Base-by-base conservation (phyloP, 2,329 filamentous ascomycete species). In the Fusarium odoratissimum region DNA sequence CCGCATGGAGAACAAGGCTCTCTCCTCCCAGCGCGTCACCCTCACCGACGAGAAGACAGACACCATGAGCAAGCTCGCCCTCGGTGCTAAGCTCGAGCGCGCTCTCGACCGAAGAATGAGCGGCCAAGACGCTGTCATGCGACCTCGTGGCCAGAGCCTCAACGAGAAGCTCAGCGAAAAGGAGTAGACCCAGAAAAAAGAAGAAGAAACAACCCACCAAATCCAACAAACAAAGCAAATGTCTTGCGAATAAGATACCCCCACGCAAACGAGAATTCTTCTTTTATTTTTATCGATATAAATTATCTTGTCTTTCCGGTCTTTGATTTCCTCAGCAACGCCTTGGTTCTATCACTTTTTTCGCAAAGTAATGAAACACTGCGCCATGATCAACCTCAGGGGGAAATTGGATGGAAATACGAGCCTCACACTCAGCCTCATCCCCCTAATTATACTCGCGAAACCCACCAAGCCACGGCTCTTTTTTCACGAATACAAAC, bases 61-160 rank as follows among this genome's bases (percentile, higher is more conserved):
- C 78, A 91, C 92, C 80, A 86, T 97, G 82, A 91, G 91, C 85
- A 97, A 97, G 85, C 88, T 97, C 65, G 95, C 95, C 41, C 89
- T 97, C 58, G 93, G 95, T 52, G 95, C 95, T 68, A 97, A 97
- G 85, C 89, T 97, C 44, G 95, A 97, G 81, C 91, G 95, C 68
- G 95, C 95, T 28, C 89, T 98, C 61, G 92, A 92, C 75, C 89
- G 95, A 74, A 90, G 95, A 78, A 96, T 97, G 95, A 92, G 90
- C 33, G 85, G 93, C 75, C 95, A 98, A 83, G 95, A 98, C 78
- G 95, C 95, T 74, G 91, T 93, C 82, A 95, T 96, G 87, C 90
- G 92, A 72, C 89, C 86, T 28, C 83, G 85, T 37, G 78, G 80
- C 57, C 80, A 83, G 76, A 83, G 78, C 56, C 74, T 80, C 33